phyloP scores from a whole-genome alignment of 2,329 filamentous ascomycete genomes.

The Chaetomium olivaceum region DNA sequence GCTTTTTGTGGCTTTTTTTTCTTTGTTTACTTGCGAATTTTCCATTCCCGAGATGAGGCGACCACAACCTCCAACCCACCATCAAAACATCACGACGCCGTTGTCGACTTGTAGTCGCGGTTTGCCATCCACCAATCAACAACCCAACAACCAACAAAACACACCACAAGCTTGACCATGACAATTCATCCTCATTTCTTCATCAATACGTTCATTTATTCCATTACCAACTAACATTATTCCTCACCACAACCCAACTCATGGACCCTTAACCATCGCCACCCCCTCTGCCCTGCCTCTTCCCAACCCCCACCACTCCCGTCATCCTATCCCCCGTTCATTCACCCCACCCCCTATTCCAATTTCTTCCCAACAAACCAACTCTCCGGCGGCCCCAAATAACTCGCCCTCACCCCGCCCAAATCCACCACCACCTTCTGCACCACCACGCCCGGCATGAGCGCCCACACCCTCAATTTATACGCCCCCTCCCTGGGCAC shows the following conservation, averaged over 20 bases:
- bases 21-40: no score
- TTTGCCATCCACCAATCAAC: not conserved
- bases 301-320: constrained; percentile 42
- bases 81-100: no score
- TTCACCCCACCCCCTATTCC: constrained; percentile 38
- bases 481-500: constrained; percentile 48
- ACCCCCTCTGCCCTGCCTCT: no score
- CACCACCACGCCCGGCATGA: constrained; percentile 54
- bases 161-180: not conserved
- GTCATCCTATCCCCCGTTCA: no score
- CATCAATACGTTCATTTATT: constrained; percentile 1
- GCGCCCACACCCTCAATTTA: constrained; percentile 52
- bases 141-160: not conserved
- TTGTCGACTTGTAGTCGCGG: no score
- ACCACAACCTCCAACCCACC: no score
- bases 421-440: constrained; percentile 59
- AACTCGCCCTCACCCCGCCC: constrained; percentile 55
- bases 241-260: not conserved
- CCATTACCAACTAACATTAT: constrained; percentile 1
- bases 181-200: not conserved
- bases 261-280: no score
- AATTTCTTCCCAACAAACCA: constrained; percentile 47
- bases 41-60: no score
- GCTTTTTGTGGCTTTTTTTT: not conserved
- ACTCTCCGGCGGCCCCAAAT: constrained; percentile 59